phyloP scores from a whole-genome alignment of 345 rosid species.

The Murraya paniculata region DNA sequence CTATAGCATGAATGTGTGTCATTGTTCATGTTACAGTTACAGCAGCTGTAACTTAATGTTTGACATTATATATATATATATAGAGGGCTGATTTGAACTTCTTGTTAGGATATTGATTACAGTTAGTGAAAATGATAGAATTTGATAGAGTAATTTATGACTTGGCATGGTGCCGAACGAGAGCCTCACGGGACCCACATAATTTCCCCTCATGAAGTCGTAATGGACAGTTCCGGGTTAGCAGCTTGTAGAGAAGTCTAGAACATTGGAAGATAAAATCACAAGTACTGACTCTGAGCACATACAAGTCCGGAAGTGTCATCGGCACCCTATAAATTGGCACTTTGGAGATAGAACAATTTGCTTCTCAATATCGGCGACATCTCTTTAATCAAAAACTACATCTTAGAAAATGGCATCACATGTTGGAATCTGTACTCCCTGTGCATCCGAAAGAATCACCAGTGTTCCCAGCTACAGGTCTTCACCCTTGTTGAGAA shows the following conservation, averaged over 20 bases:
- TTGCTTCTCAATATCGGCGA: neutral
- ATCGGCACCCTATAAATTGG: neutral
- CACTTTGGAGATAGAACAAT: too few species aligned
- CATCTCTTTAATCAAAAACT: neutral
- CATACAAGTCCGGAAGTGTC: constrained; percentile 3
- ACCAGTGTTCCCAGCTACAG: neutral
- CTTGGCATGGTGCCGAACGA: neutral
- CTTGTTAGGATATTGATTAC: too few species aligned
- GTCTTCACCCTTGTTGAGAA: neutral
- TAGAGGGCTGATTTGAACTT: neutral
- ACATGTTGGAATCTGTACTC: neutral
- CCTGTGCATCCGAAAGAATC: constrained; percentile 6
- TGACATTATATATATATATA: too few species aligned
- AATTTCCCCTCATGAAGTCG: too few species aligned
- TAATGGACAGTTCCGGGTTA: neutral
- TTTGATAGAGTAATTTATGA: neutral
- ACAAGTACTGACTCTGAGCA: neutral
- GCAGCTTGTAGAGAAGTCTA: neutral
- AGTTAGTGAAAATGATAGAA: neutral
- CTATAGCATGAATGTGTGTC: too few species aligned
- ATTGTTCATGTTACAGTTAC: too few species aligned
- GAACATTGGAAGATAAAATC: neutral
- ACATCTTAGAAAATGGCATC: neutral
- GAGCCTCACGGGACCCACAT: neutral
- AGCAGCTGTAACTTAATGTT: too few species aligned